Percentiles rank a stretch among this genome's conserved stretches.
phyloP scores from a whole-genome alignment of 1,284 basidiomycete genomes.

The Earliella scabrosa region DNA sequence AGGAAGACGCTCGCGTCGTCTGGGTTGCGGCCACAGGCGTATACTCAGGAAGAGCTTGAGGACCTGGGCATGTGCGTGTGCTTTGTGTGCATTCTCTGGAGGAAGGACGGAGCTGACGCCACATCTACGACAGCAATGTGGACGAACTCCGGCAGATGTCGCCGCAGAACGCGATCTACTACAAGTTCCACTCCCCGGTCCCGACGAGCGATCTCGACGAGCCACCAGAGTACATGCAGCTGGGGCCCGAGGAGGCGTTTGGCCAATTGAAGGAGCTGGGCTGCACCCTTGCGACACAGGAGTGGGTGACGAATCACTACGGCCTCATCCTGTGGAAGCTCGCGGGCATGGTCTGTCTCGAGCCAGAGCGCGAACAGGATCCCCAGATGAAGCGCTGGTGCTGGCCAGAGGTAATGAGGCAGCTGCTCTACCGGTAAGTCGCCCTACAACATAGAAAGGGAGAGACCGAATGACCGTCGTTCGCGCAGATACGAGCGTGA shows the following conservation, averaged over 20 bases:
- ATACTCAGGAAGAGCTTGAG: conserved; percentile 53
- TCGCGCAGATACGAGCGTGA: conserved; percentile 90
- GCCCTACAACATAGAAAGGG: too few species aligned
- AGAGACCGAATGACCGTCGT: too few species aligned
- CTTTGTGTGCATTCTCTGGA: too few species aligned
- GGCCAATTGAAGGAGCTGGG: conserved; percentile 54
- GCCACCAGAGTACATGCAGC: conserved; percentile 17
- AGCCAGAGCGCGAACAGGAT: conserved; percentile 62
- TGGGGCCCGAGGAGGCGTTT: conserved; percentile 60
- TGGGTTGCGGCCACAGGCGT: conserved; percentile 62
- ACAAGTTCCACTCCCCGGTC: conserved; percentile 56
- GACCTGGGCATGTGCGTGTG: conserved; percentile 66
- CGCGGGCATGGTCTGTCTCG: conserved; percentile 78
- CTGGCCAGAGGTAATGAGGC: conserved; percentile 79
- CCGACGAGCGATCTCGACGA: conserved; percentile 4
- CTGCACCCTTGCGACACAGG: conserved; percentile 64
- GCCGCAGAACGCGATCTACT: conserved; percentile 61
- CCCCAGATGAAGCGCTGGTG: conserved; percentile 67
- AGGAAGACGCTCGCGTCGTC: conserved; percentile 53
- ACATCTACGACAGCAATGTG: conserved; percentile 53
- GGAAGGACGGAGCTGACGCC: too few species aligned
- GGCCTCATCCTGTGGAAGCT: conserved; percentile 92
- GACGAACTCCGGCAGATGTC: conserved; percentile 63
- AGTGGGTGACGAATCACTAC: conserved; percentile 96
- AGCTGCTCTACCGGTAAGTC: conserved; percentile 82